A percentile compares a stretch with the other conserved stretches of the same genome.
Evolutionary conservation across 768 basidiomycete species (phyloP).

Genomic region (Lactifluus rugatus): DNA sequence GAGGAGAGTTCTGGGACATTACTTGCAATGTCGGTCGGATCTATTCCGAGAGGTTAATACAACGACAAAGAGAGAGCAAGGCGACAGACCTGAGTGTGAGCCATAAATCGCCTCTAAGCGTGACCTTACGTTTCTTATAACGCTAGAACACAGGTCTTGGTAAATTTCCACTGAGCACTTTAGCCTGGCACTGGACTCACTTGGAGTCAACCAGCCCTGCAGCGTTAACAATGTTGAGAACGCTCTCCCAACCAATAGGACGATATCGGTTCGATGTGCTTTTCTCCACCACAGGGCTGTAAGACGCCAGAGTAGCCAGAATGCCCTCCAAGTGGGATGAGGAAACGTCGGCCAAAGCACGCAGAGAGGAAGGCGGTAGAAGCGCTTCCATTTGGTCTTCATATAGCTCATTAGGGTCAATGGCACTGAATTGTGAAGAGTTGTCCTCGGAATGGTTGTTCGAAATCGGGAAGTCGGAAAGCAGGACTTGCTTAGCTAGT

Average conservation of each 20-base stretch:
- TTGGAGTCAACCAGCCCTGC: conserved; percentile 27
- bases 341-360: conserved; percentile 34
- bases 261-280: conserved; percentile 57
- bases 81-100: conserved; percentile 1
- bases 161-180: background rate
- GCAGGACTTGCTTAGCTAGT: conserved; percentile 32
- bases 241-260: conserved; percentile 53
- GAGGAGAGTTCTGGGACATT: background rate
- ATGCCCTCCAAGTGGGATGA: conserved; percentile 41
- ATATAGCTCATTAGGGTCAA: background rate
- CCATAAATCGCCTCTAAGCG: conserved; percentile 17
- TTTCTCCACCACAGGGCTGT: conserved; percentile 44
- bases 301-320: conserved; percentile 44
- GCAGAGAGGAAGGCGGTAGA: conserved; percentile 27
- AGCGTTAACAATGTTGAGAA: conserved; percentile 44
- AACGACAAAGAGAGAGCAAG: background rate
- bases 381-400: conserved; percentile 25
- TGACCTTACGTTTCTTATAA: conserved; percentile 7
- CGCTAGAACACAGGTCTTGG: background rate
- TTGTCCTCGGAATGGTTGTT: conserved; percentile 6
- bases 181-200: conserved; percentile 19
- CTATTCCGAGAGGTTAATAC: background rate
- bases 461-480: conserved; percentile 20
- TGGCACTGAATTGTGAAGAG: background rate
- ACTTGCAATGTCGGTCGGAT: background rate